Base-by-base conservation (phyloP, 192 early-diverging fungal species). In the Coemansia sp. region DNA sequence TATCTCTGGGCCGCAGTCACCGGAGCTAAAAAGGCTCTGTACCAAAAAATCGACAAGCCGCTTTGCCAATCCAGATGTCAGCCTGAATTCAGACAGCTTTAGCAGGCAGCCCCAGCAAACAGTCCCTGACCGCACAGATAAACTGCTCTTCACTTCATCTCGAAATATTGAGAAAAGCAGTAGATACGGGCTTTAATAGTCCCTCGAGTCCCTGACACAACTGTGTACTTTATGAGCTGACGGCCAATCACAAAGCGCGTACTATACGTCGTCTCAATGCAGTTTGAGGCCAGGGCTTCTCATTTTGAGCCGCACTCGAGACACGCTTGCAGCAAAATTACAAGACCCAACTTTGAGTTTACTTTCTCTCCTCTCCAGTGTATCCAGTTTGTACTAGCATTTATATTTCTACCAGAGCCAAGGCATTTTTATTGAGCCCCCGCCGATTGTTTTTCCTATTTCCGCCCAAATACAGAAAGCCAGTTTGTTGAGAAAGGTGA, bases 231-330 rank as follows among this genome's bases (percentile, higher is more conserved):
- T 58, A 44, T 12, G 15, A 12, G 21, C 37, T 20, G 38, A 20
- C 37, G 12, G 57, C 57, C 57, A 58, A 58, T 58, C 57, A 44
- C 57, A 0, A 0, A 3, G 14, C 26, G 12, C 15, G 9, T 44
- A 58, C 57, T 58, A 58, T 58, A 58, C 57, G 7, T 10, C 10
- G 10, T 3, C 5, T 0, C 5, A 14, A 20, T 58, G 57, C 57
- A 44, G 17, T 15, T 21, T 22, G 38, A 40, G 57, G 57, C 38
- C 57, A 58, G 57, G 57, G 57, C 37, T 26, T 34, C 23, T 20
- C 1, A 15, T 7, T 34, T n/a, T 48, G 17, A 17, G 15, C n/a
- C 14, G 42, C n/a, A 9, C 42, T 12, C 42, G 42, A 48, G 20
- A 48, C 47, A 20, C 19, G 47, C n/a, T 20, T 48, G 47, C 47